These are phyloP conservation scores for Gryganskiella cystojenkinii DNA, from an alignment of 192 early-diverging fungal genomes.

Conservation along the genomic window DNA sequence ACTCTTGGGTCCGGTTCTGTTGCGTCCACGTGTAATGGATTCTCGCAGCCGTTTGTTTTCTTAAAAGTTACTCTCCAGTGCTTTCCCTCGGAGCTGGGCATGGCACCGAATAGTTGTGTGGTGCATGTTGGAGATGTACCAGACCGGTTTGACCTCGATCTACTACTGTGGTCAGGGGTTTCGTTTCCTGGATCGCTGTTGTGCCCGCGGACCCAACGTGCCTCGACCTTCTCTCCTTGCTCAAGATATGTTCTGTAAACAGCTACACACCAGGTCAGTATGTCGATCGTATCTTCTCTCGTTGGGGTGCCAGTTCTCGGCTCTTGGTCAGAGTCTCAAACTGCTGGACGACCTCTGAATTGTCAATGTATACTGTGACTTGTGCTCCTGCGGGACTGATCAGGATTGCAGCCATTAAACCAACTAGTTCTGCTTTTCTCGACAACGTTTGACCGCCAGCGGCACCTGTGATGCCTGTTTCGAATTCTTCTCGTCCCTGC, in stretches of 20 bases:
- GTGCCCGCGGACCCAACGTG: constrained; percentile 2
- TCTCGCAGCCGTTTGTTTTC: no score
- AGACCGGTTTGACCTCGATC: not conserved
- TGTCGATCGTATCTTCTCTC: not conserved
- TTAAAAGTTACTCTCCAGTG: no score
- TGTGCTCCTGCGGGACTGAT: not conserved
- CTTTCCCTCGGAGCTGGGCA: not conserved
- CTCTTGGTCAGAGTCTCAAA: not conserved
- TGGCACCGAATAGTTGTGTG: not conserved
- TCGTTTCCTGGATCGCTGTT: constrained; percentile 1
- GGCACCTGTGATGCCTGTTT: not conserved
- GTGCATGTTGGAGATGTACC: not conserved
- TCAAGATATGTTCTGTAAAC: not conserved
- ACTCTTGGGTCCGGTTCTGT: no score
- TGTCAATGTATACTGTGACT: constrained; percentile 4
- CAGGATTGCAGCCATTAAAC: constrained; percentile 3
- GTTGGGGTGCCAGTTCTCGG: not conserved
- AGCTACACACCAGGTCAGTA: constrained; percentile 3
- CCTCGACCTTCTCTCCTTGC: not conserved
- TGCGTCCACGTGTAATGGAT: no score
- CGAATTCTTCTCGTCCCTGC: not conserved
- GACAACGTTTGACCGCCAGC: not conserved
- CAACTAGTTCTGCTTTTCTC: constrained; percentile 1
- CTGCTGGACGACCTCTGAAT: not conserved
- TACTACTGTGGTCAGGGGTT: not conserved